Evolutionary conservation across 1,284 basidiomycete genomes (phyloP).

Genomic region (Cutaneotrichosporon sp.): DNA sequence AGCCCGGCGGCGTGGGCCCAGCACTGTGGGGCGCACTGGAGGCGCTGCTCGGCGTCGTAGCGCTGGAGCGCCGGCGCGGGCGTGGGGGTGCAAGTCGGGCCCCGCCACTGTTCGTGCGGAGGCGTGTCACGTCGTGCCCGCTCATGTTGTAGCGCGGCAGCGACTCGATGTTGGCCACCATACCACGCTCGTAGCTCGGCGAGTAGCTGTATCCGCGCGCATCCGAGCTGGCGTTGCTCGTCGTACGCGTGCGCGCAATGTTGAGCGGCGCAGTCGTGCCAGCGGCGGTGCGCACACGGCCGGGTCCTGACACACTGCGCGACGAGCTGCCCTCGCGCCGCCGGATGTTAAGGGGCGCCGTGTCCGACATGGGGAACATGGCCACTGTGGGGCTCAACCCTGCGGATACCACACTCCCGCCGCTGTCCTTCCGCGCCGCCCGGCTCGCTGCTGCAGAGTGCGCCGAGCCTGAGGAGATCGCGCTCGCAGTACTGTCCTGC

Average conservation of each 20-base stretch:
- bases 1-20: neutral
- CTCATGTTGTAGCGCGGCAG: constrained; percentile 4
- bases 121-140: constrained; percentile 1
- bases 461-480: neutral
- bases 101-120: neutral
- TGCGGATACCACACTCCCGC: neutral
- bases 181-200: neutral
- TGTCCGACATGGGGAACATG: neutral
- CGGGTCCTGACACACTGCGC: neutral
- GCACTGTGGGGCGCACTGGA: neutral
- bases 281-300: neutral
- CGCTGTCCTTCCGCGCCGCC: neutral
- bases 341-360: neutral
- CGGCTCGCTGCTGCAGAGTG: too few species aligned
- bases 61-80: neutral
- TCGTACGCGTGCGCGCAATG: neutral
- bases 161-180: neutral
- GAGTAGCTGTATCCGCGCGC: neutral
- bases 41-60: neutral
- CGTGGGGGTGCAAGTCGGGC: too few species aligned
- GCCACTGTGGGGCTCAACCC: neutral
- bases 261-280: neutral
- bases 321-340: neutral
- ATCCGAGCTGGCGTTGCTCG: neutral
- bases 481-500: neutral